phyloP scores from a whole-genome alignment of 768 basidiomycete species.

The Paxillus ammoniavirescens region DNA sequence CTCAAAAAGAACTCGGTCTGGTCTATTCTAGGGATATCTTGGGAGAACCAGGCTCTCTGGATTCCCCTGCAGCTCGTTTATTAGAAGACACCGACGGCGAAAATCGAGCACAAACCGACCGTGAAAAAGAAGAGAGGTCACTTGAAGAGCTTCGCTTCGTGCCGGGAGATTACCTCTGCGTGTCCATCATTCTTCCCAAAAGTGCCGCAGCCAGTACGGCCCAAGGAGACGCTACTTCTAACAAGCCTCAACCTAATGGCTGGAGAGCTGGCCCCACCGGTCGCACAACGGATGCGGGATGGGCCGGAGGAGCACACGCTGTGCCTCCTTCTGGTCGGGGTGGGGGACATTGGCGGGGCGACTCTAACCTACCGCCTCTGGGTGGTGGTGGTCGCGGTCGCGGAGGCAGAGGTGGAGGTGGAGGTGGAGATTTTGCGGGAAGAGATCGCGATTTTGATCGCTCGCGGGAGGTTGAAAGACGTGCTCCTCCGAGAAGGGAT shows the following conservation, averaged over 20 bases:
- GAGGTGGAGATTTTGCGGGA: constrained; percentile 31
- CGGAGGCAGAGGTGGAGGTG: constrained; percentile 31
- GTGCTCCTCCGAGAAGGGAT: constrained; percentile 45
- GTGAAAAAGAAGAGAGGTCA: constrained; percentile 63
- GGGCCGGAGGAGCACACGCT: constrained; percentile 41
- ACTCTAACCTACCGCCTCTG: constrained; percentile 49
- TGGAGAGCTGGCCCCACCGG: constrained; percentile 35
- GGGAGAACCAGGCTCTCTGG: constrained; percentile 70
- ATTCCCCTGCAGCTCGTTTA: constrained; percentile 56
- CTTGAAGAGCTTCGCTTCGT: constrained; percentile 79
- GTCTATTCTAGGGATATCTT: constrained; percentile 85
- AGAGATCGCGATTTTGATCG: constrained; percentile 38
- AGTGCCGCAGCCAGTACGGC: constrained; percentile 42
- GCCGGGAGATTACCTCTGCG: constrained; percentile 76
- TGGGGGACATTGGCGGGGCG: constrained; percentile 76
- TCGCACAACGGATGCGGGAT: constrained; percentile 46
- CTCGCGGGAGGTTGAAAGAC: constrained; percentile 44
- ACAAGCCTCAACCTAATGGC: constrained; percentile 34
- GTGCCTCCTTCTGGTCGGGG: constrained; percentile 44
- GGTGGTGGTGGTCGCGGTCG: constrained; percentile 40
- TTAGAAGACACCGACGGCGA: constrained; percentile 47
- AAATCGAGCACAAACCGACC: constrained; percentile 35
- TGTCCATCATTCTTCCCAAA: constrained; percentile 77
- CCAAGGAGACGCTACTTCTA: constrained; percentile 45
- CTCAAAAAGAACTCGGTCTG: constrained; percentile 76